Conservation (phyloP, 192 early-diverging fungal genomes). For the Phycomyces nitens region DNA sequence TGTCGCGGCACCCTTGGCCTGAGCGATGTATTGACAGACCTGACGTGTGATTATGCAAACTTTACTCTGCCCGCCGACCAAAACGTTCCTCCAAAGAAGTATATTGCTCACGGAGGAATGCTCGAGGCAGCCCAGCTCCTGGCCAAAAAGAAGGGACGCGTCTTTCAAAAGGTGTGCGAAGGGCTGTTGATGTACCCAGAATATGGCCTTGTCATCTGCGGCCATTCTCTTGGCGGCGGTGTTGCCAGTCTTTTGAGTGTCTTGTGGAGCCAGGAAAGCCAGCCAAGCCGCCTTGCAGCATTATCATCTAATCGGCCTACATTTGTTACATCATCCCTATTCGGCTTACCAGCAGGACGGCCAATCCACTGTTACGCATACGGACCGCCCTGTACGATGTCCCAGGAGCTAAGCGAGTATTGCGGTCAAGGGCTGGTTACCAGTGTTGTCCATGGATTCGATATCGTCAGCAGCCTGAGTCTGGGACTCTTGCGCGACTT, state of each 20-base stretch:
- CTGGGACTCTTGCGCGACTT: constrained; percentile 76
- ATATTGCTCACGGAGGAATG: constrained; percentile 84
- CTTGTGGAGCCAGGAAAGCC: constrained; percentile 63
- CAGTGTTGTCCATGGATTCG: constrained; percentile 76
- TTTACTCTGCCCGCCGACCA: constrained; percentile 38
- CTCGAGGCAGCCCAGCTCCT: constrained; percentile 72
- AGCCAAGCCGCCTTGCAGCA: constrained; percentile 14
- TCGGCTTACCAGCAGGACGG: constrained; percentile 60
- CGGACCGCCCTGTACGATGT: constrained; percentile 77
- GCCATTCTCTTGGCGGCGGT: constrained; percentile 87
- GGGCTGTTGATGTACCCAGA: constrained; percentile 70
- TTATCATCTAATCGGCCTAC: constrained; percentile 38
- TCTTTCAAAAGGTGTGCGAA: constrained; percentile 66
- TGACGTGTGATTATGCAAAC: constrained; percentile 73
- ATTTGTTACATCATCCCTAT: constrained; percentile 61
- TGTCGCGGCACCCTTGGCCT: constrained; percentile 87
- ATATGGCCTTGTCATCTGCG: constrained; percentile 81
- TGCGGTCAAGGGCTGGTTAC: constrained; percentile 69
- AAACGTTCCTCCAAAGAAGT: constrained; percentile 22
- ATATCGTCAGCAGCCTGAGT: constrained; percentile 74
- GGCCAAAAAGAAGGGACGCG: constrained; percentile 59
- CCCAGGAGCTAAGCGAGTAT: constrained; percentile 61
- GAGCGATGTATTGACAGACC: constrained; percentile 82
- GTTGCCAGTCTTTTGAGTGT: constrained; percentile 77
- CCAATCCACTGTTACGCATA: constrained; percentile 84